phyloP scores from a whole-genome alignment of 345 rosid genomes.

The Eucalyptus polyanthemos region DNA sequence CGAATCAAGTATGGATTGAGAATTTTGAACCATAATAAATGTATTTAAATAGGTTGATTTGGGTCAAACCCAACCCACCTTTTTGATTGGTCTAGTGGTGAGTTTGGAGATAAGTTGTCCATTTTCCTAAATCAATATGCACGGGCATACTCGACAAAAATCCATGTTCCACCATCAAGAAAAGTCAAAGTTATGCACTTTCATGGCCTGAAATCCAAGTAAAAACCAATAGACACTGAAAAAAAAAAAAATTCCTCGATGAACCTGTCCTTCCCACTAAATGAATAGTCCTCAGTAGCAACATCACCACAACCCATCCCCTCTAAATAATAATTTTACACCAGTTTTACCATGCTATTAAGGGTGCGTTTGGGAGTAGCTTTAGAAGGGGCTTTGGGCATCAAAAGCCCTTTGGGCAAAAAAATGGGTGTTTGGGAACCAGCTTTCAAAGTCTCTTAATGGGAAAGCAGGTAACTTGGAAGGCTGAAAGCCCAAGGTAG shows the following conservation, averaged over 20 bases:
- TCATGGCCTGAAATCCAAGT: neutral
- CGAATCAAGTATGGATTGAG: rapidly evolving
- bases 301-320: neutral
- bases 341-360: neutral
- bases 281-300: neutral
- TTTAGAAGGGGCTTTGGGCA: no score
- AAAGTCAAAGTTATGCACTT: neutral
- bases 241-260: neutral
- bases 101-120: neutral
- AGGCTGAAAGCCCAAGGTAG: no score
- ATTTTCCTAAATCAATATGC: neutral
- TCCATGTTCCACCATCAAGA: neutral
- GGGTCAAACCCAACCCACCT: rapidly evolving
- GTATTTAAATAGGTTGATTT: no score
- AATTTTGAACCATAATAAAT: no score
- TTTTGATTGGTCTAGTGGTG: neutral
- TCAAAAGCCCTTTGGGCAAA: no score
- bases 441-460: no score
- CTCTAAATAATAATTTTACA: neutral
- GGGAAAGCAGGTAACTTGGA: no score
- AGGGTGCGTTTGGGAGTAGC: no score
- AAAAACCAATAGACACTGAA: neutral
- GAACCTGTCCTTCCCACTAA: neutral
- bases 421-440: no score
- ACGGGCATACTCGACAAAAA: neutral